phyloP scores from a whole-genome alignment of 2,329 filamentous ascomycete species.

The Ascochyta rabiei region DNA sequence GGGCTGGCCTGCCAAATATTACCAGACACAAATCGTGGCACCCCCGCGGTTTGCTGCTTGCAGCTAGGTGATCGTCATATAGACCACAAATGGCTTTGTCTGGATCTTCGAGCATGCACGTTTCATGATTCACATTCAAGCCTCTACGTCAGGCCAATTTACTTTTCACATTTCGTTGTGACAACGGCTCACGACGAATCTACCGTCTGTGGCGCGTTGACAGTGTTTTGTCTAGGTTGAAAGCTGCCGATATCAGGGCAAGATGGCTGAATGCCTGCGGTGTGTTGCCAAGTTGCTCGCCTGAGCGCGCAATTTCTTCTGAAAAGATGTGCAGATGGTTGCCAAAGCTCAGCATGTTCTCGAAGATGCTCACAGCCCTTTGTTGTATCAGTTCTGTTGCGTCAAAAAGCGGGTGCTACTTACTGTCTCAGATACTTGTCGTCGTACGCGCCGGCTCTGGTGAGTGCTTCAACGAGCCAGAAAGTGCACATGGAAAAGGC shows the following conservation, averaged over 20 bases:
- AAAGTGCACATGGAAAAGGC: slow-evolving; percentile 84
- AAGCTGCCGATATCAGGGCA: slow-evolving; percentile 76
- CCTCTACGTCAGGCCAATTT: slow-evolving; percentile 1
- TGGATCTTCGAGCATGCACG: slow-evolving; percentile 1
- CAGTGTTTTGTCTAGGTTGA: slow-evolving; percentile 68
- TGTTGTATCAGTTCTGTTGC: slow-evolving; percentile 9
- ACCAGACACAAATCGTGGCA: slow-evolving; percentile 7
- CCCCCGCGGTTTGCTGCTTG: slow-evolving; percentile 6
- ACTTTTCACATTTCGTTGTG: neutral
- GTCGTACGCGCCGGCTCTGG: slow-evolving; percentile 64
- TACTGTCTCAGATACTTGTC: slow-evolving; percentile 62
- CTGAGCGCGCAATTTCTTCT: slow-evolving; percentile 75
- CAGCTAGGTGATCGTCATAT: slow-evolving; percentile 10
- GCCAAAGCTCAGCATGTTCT: slow-evolving; percentile 77
- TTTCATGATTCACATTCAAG: neutral
- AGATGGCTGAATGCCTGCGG: slow-evolving; percentile 81
- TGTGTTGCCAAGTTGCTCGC: slow-evolving; percentile 80
- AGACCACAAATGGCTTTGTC: slow-evolving; percentile 3
- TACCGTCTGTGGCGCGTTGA: slow-evolving; percentile 11
- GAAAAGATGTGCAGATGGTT: slow-evolving; percentile 82
- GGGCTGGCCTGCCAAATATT: neutral
- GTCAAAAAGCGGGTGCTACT: neutral
- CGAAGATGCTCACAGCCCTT: slow-evolving; percentile 70
- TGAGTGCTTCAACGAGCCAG: slow-evolving; percentile 81
- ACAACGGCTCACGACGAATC: neutral